Base-by-base conservation (phyloP, 331 rosid species). In the Spiraea crenata region DNA sequence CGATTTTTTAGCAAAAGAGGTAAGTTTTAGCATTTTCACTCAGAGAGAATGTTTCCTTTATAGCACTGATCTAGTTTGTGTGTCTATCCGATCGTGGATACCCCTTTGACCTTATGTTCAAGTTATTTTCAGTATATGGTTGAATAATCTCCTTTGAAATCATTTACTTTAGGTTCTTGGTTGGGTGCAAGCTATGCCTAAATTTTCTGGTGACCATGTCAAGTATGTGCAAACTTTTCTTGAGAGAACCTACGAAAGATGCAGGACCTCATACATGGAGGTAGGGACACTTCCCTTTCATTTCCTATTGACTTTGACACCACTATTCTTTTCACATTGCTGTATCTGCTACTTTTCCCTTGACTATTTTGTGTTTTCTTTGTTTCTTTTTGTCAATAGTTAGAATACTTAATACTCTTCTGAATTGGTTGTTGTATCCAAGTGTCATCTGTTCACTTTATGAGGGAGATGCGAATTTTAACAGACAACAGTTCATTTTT, bases 111-210 rank as follows among this genome's bases (percentile, higher is more conserved):
- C 5, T 47, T n/a, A 48, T 79, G 64, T 57, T 73, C 72, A 62
- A 73, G 57, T 74, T 56, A 41, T 65, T 63, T 70, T 31, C 71
- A 56, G 55, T 56, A 59, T 55, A n/a, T 42, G 10, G 41, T 52
- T 67, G 52, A 65, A 64, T 64, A 20, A 64, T 64, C 60, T 57
- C 54, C 51, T 62, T 77, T 34, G 35, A 49, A 67, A 20, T 68
- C 6, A 67, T 63, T 65, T 77, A 65, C 50, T 78, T 15, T 71
- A 95, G 99, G 99, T 95, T 69, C 95, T 91, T 84, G 98, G 96
- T 72, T 95, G 99, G 99, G 99, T 96, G 69, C 96, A 91, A 81
- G 98, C 98, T 73, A 91, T 95, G 99, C 99, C 99, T 71, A 95
- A 91, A 85, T 95, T 91, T 80, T 82, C 98, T 63, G 73, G 81